A percentile compares a stretch with the other conserved stretches of the same genome.
Conservation (phyloP, 1,284 basidiomycete genomes). For the Athelia sp. region DNA sequence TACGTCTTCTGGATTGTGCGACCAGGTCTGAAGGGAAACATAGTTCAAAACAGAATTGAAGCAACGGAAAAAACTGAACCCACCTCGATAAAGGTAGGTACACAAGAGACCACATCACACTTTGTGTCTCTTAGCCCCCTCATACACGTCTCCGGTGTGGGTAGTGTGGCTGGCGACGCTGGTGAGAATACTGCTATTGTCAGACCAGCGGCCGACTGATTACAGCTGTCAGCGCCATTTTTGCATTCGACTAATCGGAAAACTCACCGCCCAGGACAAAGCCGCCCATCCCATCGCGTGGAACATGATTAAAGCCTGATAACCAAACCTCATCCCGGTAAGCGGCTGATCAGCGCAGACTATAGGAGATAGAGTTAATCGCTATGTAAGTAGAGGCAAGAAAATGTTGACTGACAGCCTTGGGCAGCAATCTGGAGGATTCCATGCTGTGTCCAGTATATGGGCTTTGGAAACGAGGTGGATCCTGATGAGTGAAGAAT, state of each 20-base stretch:
- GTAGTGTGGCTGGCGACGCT: conserved; percentile 13
- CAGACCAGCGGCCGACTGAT: conserved; percentile 19
- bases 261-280: conserved; percentile 12
- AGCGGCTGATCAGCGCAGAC: conserved; percentile 15
- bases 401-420: conserved; percentile 7
- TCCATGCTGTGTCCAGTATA: conserved; percentile 12
- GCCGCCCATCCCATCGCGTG: conserved; percentile 16
- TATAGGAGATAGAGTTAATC: neutral
- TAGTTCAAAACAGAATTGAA: neutral
- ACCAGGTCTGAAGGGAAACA: conserved; percentile 14
- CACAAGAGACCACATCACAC: conserved; percentile 16
- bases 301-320: conserved; percentile 15
- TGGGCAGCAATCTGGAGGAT: conserved; percentile 9
- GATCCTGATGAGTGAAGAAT: conserved; percentile 7
- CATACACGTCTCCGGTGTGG: conserved; percentile 20
- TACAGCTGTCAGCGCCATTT: neutral
- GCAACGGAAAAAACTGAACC: conserved; percentile 1
- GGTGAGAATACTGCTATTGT: conserved; percentile 20
- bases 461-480: conserved; percentile 17
- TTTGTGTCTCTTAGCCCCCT: conserved; percentile 11
- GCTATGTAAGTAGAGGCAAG: neutral
- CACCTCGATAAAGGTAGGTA: conserved; percentile 25
- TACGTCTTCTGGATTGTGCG: conserved; percentile 14
- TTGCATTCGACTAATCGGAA: conserved; percentile 8
- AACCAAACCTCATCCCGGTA: conserved; percentile 7